Base-by-base conservation (phyloP, 345 rosid species). In the Theobroma cacao region DNA sequence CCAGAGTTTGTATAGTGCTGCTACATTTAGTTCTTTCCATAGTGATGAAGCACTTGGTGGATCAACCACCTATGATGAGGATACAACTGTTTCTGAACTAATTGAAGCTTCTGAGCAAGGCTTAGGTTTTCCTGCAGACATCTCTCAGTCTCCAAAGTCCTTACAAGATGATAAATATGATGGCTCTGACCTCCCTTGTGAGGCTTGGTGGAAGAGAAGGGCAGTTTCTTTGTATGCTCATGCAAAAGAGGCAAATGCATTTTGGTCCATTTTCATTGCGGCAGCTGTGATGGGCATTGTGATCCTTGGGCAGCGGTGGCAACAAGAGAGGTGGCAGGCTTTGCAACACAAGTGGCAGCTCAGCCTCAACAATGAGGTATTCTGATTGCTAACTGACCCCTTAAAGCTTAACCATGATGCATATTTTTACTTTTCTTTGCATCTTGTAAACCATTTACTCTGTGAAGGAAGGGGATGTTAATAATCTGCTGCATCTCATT, bases 121-220 rank as follows among this genome's bases (percentile, higher is more conserved):
- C 22, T 61, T 83, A n/a, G 82, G 80, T 75, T 80, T 79, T 45
- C 77, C 87, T 22, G 61, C 80, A 14, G 95, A 85, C 55, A 72
- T 65, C 34, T 82, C 91, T 47, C 75, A 74, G 6, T 77, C 83
- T 17, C 78, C 82, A 15, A 80, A 82, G 77, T 71, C 85, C 58
- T 50, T 79, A 31, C 75, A 86, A 81, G 95, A 88, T 67, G 90
- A 77, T 40, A 71, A 88, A 75, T 72, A 33, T 45, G 65, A 75
- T 77, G 86, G 61, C 45, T 77, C 93, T 55, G 77, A 79, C 64
- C 90, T 91, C 60, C 98, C 98, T 26, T 88, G 93, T 67, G 91
- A 88, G 77, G 94, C 97, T 58, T 94, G 99, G 99, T 97, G 99
- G 99, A 97, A 88, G 89, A 91, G 91, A 79, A 90, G 93, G 79